Evolutionary conservation across 2,329 filamentous ascomycete species (phyloP), one percentile per base, ranked within the genome.

Genomic region (Alternaria sp.): DNA sequence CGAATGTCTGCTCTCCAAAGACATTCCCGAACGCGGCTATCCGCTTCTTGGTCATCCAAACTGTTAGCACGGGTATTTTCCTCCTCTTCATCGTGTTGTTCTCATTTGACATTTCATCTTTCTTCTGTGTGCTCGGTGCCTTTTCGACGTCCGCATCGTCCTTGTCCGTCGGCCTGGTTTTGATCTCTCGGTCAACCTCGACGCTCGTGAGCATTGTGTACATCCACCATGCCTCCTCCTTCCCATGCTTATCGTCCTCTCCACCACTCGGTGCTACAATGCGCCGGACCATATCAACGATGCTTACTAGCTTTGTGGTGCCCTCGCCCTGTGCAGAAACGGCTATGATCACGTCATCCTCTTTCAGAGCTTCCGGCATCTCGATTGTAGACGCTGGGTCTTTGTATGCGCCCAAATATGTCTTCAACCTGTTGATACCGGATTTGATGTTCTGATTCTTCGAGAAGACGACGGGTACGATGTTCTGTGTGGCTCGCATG

Each of bases 281-380:
- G 13, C 72, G 59, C 25, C 58, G 59, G 2, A 59, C 66, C 55
- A 75, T 50, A 15, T 75, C 72, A 5, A 72, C 28, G 11, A 75
- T 72, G 5, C 69, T 62, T 5, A 73, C 67, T 3, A 75, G 11
- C 23, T 73, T 75, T 0, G 62, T 61, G 3, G 67, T 69, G 1
- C 67, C 72, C 12, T 67, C 65, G 2, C 65, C 71, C 45, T 73
- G 72, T 13, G 72, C 71, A 2, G 67, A 70, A 1, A 75, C 49
- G 1, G 69, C 67, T 36, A 75, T 57, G 4, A 70, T 11, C 3
- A 32, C 9, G 19, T 66, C 65, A 1, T 62, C 56, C 25, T 40
- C 30, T 17, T 59, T 56, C 13, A 68, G 6, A 17, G 59, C 58
- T 23, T 62, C 52, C 11, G 62, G 66, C 15, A 62, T 57, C 13